Conservation (phyloP, 129 eudicot genomes). For the Helianthus tuberosus region DNA sequence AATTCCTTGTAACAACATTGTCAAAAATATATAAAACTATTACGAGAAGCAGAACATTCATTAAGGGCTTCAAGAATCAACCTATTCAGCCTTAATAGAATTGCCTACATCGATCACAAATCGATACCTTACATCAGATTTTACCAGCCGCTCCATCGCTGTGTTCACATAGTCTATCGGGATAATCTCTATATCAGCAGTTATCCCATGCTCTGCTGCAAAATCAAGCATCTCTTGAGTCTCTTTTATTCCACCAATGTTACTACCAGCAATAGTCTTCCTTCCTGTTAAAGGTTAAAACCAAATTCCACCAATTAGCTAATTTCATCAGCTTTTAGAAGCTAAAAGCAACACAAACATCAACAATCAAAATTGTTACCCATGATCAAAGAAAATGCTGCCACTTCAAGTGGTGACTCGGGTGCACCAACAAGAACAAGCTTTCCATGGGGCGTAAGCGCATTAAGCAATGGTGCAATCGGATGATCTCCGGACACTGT, state of each 20-base stretch:
- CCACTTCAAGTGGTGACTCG: constrained; percentile 49
- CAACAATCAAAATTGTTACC: constrained; percentile 28
- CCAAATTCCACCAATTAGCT: not conserved
- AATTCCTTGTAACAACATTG: not conserved
- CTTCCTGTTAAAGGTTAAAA: constrained; percentile 34
- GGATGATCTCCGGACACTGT: constrained; percentile 53
- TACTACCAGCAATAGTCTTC: constrained; percentile 45
- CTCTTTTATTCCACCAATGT: constrained; percentile 57
- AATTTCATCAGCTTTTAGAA: not conserved
- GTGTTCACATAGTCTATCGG: constrained; percentile 60
- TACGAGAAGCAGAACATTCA: not conserved
- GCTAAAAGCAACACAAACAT: not conserved
- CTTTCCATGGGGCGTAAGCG: constrained; percentile 53
- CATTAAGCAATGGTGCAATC: constrained; percentile 35
- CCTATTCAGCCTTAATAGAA: constrained; percentile 30
- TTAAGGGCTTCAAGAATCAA: constrained; percentile 9
- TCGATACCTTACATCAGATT: constrained; percentile 59
- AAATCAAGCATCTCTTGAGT: constrained; percentile 75
- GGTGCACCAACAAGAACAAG: constrained; percentile 58
- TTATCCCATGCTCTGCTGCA: constrained; percentile 54
- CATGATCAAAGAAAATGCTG: constrained; percentile 47
- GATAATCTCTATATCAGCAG: constrained; percentile 50
- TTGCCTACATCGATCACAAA: constrained; percentile 64
- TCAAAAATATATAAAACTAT: no score
- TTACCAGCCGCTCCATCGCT: constrained; percentile 55